Conservation (phyloP, 2,329 filamentous ascomycete species). For the Pseudodiploospora longispora region DNA sequence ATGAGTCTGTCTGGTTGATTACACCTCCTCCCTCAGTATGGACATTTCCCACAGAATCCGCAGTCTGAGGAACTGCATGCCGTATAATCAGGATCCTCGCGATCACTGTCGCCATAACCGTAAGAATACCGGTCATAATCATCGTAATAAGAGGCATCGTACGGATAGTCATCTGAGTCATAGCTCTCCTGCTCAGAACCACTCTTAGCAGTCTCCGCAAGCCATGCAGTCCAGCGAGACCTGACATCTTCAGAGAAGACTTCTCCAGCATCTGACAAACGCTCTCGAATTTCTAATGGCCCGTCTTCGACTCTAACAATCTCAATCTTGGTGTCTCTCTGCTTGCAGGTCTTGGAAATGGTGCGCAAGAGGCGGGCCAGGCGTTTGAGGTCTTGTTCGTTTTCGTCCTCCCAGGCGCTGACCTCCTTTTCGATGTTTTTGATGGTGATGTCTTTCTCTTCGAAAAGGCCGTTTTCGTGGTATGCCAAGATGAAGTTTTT, state of each 20-base stretch:
- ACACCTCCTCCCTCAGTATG: slow-evolving; percentile 19
- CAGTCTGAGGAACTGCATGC: slow-evolving; percentile 13
- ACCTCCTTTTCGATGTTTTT: slow-evolving; percentile 22
- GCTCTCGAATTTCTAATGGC: slow-evolving; percentile 17
- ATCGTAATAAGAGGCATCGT: no score
- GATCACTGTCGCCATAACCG: slow-evolving; percentile 6
- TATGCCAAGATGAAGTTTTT: slow-evolving; percentile 33
- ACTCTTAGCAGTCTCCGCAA: slow-evolving; percentile 1
- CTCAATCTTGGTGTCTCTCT: slow-evolving; percentile 15
- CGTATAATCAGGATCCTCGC: slow-evolving; percentile 13
- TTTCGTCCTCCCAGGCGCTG: slow-evolving; percentile 27
- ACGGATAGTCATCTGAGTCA: background rate
- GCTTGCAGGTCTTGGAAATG: slow-evolving; percentile 6
- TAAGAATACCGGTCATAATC: background rate
- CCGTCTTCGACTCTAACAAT: slow-evolving; percentile 11
- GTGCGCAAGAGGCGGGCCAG: slow-evolving; percentile 18
- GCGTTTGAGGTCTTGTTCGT: slow-evolving; percentile 20
- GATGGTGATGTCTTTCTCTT: slow-evolving; percentile 22
- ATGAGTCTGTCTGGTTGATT: background rate
- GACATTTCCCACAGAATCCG: slow-evolving; percentile 13
- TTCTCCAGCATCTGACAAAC: slow-evolving; percentile 14
- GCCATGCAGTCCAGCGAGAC: slow-evolving; percentile 18
- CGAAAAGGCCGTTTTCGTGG: slow-evolving; percentile 28
- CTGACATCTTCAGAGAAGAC: slow-evolving; percentile 15
- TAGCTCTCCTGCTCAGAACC: background rate